A percentile compares a stretch with the other conserved stretches of the same genome.
Conservation (phyloP, 805 yeast species). For the Sungouiozyma intestinalis region DNA sequence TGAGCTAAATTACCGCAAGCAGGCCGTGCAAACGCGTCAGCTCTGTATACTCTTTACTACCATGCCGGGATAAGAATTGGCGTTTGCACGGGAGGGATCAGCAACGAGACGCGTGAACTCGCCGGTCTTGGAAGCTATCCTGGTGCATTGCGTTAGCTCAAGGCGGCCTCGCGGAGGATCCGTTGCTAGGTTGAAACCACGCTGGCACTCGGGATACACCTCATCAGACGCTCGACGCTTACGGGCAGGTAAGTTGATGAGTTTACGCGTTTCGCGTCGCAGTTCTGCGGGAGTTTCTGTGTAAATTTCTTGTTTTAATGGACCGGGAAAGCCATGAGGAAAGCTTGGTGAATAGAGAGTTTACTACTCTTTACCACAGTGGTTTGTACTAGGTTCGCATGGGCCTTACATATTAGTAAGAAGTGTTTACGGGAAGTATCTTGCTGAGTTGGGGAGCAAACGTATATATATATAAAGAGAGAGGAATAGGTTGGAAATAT, state of each 20-base stretch:
- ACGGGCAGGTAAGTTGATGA: no score
- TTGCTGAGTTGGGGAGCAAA: no score
- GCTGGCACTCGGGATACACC: neutral
- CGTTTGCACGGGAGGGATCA: no score
- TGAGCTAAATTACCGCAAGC: no score
- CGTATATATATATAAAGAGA: neutral
- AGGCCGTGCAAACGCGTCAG: no score
- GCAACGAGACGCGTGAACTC: neutral
- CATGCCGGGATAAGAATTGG: no score
- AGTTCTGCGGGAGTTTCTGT: neutral
- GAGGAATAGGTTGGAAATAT: neutral
- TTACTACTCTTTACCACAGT: neutral
- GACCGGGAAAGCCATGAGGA: neutral
- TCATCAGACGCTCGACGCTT: no score
- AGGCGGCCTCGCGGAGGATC: no score
- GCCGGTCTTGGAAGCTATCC: neutral
- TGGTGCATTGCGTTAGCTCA: no score
- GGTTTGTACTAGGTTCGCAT: neutral
- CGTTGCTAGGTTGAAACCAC: neutral
- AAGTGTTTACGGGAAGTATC: no score
- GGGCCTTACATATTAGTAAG: no score
- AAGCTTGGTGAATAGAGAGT: neutral
- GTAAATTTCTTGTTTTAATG: neutral
- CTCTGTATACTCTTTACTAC: no score
- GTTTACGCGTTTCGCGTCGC: slow-evolving; percentile 3